Percentiles rank a stretch among this genome's conserved stretches.
Conservation (phyloP, 2,329 filamentous ascomycete species). For the Thelonectria discophora region DNA sequence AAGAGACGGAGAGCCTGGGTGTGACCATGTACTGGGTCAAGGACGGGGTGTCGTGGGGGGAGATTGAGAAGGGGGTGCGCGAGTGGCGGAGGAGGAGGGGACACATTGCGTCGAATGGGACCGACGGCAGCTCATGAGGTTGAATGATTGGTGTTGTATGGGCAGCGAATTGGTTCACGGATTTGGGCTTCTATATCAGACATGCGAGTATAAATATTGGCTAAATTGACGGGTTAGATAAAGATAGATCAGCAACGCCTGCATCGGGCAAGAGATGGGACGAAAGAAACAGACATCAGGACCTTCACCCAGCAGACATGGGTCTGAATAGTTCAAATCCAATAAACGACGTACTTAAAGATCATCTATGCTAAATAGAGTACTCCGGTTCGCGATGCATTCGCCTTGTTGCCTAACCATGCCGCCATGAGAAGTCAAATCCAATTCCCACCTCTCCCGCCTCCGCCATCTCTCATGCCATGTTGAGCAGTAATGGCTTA, state of each 20-base stretch:
- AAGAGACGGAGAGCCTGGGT: slow-evolving; percentile 80
- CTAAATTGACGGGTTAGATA: slow-evolving; percentile 1
- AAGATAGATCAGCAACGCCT: not conserved
- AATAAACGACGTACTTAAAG: slow-evolving; percentile 11
- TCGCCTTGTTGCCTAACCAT: slow-evolving; percentile 5
- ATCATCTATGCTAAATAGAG: slow-evolving; percentile 17
- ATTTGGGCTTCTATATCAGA: not conserved
- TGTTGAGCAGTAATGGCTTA: not conserved
- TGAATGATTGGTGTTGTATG: slow-evolving; percentile 4
- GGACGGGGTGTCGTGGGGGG: slow-evolving; percentile 79
- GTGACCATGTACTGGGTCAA: slow-evolving; percentile 85
- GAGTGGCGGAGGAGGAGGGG: slow-evolving; percentile 82
- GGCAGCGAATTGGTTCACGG: not conserved
- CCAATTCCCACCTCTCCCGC: not conserved
- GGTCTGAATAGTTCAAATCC: not conserved
- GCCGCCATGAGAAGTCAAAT: not conserved
- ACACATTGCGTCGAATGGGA: slow-evolving; percentile 35
- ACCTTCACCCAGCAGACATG: not conserved
- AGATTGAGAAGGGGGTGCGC: slow-evolving; percentile 80
- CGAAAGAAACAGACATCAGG: not conserved
- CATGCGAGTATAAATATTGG: not conserved
- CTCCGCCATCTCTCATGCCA: not conserved
- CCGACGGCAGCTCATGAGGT: not conserved
- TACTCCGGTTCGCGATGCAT: slow-evolving; percentile 8
- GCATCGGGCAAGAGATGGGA: not conserved